Evolutionary conservation across 148 eudicot species (phyloP).

Genomic region (Spergularia marina): DNA sequence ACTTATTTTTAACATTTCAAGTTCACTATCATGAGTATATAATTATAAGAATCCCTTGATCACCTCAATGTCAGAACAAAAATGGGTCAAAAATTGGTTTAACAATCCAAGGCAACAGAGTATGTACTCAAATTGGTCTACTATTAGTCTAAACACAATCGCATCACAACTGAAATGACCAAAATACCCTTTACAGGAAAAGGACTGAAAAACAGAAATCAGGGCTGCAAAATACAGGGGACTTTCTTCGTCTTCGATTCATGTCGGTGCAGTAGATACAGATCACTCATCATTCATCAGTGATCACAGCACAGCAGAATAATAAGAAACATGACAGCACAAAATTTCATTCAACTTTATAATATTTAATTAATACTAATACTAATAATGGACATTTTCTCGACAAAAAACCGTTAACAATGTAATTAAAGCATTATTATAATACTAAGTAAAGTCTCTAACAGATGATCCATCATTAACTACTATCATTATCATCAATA

Average conservation of each 20-base stretch:
- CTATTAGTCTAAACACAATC: too few species aligned
- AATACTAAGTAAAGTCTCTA: not conserved
- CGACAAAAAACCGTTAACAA: not conserved
- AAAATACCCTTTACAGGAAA: not conserved
- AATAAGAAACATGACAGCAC: not conserved
- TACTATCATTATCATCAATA: conserved; percentile 24
- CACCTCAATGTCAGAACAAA: too few species aligned
- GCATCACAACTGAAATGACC: too few species aligned
- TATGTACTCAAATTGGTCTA: too few species aligned
- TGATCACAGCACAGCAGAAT: not conserved
- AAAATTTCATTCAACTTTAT: too few species aligned
- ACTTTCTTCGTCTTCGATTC: conserved; percentile 19
- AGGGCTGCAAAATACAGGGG: not conserved
- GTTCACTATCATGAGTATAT: too few species aligned
- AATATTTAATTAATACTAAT: not conserved
- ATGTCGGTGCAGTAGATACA: conserved; percentile 17
- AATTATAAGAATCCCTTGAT: too few species aligned
- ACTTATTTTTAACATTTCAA: too few species aligned
- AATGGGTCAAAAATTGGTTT: too few species aligned
- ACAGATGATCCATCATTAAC: conserved; percentile 15
- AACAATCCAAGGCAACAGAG: too few species aligned
- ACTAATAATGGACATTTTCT: not conserved
- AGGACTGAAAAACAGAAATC: not conserved
- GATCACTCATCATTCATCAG: not conserved
- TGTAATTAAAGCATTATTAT: not conserved